Evolutionary conservation across 2,329 filamentous ascomycete genomes (phyloP).

Genomic region (Chrysosporium keratinophilum): DNA sequence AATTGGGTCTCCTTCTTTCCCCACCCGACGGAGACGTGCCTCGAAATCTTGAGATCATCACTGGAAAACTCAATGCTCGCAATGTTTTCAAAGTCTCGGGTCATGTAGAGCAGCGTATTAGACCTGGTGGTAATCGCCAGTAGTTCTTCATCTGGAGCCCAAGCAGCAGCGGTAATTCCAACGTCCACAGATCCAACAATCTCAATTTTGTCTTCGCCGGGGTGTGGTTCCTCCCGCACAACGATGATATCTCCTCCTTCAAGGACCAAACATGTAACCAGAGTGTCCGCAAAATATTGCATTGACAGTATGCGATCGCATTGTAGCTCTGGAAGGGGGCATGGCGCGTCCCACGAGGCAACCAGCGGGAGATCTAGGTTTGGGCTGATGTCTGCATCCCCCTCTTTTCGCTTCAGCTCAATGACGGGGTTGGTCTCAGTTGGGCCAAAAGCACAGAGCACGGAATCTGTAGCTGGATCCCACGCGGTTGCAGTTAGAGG

Average conservation of each 20-base stretch:
- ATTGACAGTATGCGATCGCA: slow-evolving; percentile 68
- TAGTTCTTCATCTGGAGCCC: slow-evolving; percentile 93
- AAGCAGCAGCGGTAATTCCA: slow-evolving; percentile 77
- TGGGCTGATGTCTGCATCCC: slow-evolving; percentile 31
- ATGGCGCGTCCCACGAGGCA: slow-evolving; percentile 81
- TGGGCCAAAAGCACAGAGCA: slow-evolving; percentile 79
- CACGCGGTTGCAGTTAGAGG: slow-evolving; percentile 69
- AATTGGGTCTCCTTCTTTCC: slow-evolving; percentile 98
- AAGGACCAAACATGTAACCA: slow-evolving; percentile 69
- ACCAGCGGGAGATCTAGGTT: slow-evolving; percentile 44
- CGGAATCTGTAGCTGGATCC: slow-evolving; percentile 67
- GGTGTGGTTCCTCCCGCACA: slow-evolving; percentile 59
- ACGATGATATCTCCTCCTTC: slow-evolving; percentile 85
- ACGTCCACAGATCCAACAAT: slow-evolving; percentile 91
- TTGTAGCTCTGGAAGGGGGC: slow-evolving; percentile 61
- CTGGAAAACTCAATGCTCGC: slow-evolving; percentile 60
- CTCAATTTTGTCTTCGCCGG: slow-evolving; percentile 70
- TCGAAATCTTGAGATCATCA: slow-evolving; percentile 76
- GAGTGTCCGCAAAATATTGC: slow-evolving; percentile 74
- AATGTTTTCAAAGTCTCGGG: slow-evolving; percentile 74
- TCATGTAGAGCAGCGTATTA: slow-evolving; percentile 81
- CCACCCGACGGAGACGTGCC: slow-evolving; percentile 94
- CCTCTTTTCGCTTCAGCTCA: slow-evolving; percentile 51
- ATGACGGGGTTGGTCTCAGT: slow-evolving; percentile 59
- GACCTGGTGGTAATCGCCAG: slow-evolving; percentile 71